These are phyloP conservation scores for Mycena indigotica DNA, from an alignment of 768 basidiomycete species.

Conservation along the genomic window DNA sequence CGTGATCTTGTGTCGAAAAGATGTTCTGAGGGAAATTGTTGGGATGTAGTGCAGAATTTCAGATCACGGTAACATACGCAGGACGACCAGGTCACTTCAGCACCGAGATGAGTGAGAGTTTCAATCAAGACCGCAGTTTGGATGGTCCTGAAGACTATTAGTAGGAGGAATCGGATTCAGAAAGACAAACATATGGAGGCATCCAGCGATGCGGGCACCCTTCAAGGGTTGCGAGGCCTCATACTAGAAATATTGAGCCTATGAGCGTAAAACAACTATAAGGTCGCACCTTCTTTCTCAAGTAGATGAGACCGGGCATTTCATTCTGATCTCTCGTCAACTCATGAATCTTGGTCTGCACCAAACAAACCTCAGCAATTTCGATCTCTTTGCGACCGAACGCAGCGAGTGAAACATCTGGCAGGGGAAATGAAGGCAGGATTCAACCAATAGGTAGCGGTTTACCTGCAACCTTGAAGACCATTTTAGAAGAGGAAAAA, in stretches of 20 bases:
- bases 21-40: constrained; percentile 75
- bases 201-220: constrained; percentile 95
- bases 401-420: constrained; percentile 92
- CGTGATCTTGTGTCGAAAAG: constrained; percentile 99
- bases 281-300: constrained; percentile 74
- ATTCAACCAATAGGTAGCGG: too few relatives aligned
- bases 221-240: constrained; percentile 80
- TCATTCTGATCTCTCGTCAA: constrained; percentile 62
- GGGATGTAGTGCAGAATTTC: too few relatives aligned
- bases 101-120: constrained; percentile 92
- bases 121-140: constrained; percentile 99
- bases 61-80: constrained; percentile 59
- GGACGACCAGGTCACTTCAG: constrained; percentile 98
- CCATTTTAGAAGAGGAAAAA: constrained; percentile 51
- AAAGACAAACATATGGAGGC: constrained; percentile 85
- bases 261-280: constrained; percentile 3
- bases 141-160: constrained; percentile 74
- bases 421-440: constrained; percentile 9
- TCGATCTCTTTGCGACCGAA: constrained; percentile 99
- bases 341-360: not conserved
- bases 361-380: constrained; percentile 82
- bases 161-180: constrained; percentile 4
- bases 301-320: constrained; percentile 95
- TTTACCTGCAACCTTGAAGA: constrained; percentile 89
- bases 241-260: constrained; percentile 56